Evolutionary conservation across 805 yeast genomes (phyloP).

Genomic region (Lachancea dasiensis): DNA sequence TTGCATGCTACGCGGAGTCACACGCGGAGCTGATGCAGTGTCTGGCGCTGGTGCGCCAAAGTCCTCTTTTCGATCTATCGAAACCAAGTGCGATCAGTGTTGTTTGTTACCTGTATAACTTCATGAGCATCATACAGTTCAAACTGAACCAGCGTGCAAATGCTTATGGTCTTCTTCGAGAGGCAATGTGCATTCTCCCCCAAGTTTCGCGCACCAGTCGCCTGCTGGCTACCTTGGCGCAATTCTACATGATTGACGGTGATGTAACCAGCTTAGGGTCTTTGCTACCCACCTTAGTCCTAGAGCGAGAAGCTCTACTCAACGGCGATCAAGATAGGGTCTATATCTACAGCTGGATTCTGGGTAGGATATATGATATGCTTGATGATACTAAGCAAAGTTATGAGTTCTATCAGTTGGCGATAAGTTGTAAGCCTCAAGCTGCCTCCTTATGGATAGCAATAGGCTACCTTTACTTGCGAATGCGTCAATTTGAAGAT

Average conservation of each 20-base stretch:
- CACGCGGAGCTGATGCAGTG: constrained; percentile 9
- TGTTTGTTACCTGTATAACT: constrained; percentile 10
- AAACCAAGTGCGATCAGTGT: constrained; percentile 1
- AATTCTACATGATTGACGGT: constrained; percentile 6
- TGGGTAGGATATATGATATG: constrained; percentile 8
- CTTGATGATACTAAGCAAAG: constrained; percentile 16
- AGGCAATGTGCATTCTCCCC: constrained; percentile 8
- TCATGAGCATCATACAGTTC: constrained; percentile 10
- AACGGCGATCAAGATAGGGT: background rate
- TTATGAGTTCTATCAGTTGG: constrained; percentile 18
- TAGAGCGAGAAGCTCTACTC: constrained; percentile 1
- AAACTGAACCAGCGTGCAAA: constrained; percentile 2
- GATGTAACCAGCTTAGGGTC: background rate
- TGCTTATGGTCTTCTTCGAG: constrained; percentile 3
- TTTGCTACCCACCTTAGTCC: constrained; percentile 6
- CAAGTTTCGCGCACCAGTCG: constrained; percentile 4
- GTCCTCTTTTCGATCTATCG: background rate
- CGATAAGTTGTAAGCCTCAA: constrained; percentile 14
- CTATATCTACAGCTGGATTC: constrained; percentile 9
- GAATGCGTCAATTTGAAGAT: constrained; percentile 55
- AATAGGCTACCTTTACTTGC: constrained; percentile 55
- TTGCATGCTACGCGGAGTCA: constrained; percentile 10
- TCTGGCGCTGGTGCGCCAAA: background rate
- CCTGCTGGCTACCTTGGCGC: constrained; percentile 6
- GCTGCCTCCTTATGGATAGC: constrained; percentile 60